Conservation (phyloP, 2,329 filamentous ascomycete genomes). For the Tolypocladium guangdongense region DNA sequence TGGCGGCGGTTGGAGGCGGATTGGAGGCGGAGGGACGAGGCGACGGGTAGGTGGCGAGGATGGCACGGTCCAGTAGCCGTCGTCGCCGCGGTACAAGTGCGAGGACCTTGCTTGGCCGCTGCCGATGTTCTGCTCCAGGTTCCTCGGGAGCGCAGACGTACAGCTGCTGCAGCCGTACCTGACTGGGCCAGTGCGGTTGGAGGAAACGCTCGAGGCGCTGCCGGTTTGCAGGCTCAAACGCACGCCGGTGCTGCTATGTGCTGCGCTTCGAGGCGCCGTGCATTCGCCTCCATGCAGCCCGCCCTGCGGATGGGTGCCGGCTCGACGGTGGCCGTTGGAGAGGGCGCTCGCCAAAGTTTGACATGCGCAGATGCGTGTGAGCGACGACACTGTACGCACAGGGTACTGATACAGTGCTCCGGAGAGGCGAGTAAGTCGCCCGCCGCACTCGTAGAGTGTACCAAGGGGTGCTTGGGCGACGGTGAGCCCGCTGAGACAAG, state of each 20-base stretch:
- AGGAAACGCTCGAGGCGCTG: not conserved
- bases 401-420: not conserved
- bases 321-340: not conserved
- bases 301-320: not conserved
- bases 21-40: not conserved
- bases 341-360: not conserved
- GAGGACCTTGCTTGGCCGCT: not conserved
- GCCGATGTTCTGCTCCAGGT: not conserved
- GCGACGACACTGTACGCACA: not conserved
- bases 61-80: not conserved
- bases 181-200: not conserved
- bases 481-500: not conserved
- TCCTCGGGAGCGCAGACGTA: not conserved
- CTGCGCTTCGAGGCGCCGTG: not conserved
- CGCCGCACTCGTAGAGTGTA: not conserved
- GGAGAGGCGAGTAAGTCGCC: not conserved
- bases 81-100: not conserved
- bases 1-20: not conserved
- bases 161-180: not conserved
- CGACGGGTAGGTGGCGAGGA: not conserved
- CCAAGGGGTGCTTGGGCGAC: not conserved
- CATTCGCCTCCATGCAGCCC: not conserved
- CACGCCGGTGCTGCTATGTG: not conserved
- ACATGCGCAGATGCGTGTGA: not conserved
- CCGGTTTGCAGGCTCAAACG: not conserved